Base-by-base conservation (phyloP, 306 rosid species). In the Astragalus membranaceus region DNA sequence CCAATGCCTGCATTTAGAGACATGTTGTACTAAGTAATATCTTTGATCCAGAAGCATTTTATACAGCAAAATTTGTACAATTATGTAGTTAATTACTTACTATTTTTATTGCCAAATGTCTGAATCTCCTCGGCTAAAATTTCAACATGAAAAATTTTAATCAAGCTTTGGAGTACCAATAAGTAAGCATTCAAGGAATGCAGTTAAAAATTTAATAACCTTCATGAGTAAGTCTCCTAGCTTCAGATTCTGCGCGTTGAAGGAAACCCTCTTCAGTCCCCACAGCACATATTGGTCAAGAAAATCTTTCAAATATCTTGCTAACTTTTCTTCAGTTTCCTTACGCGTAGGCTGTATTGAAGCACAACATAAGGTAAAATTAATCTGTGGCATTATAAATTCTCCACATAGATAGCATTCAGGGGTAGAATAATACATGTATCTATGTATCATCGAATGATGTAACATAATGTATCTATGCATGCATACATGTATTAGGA, bases 261-360 rank as follows among this genome's bases (percentile, higher is more conserved):
- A 84, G 48, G 76, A 94, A 94, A 67, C 92, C 97, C 56, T 58
- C 86, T 71, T 71, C 76, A n/a, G 79, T 94, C 96, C 32, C 97
- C 97, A 72, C 36, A 75, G 32, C 23, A 86, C 94, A 69, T 87
- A 91, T 74, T 78, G 96, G 66, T 75, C 67, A 10, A 94, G 95
- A 72, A 83, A 82, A 66, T 64, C 87, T 62, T 73, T 86, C 52
- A 94, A 84, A 13, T 49, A 53, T 53, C 85, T 83, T 30, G 92
- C 92, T 65, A 94, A 83, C 81, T 79, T 88, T 79, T 94, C 99
- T 69, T 91, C 99, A 79, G 97, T 87, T 79, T 94, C 99, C 79
- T 55, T 88, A 63, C 88, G 96, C 57, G 88, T 87, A 53, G 80
- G 89, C 97, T 94, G 72, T 65, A 68, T 50, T 58, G 77, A 78